Percentiles rank a stretch among this genome's conserved stretches.
Evolutionary conservation across 495 filamentous ascomycete genomes (phyloP).

Genomic region (Diplogelasinospora grovesii): DNA sequence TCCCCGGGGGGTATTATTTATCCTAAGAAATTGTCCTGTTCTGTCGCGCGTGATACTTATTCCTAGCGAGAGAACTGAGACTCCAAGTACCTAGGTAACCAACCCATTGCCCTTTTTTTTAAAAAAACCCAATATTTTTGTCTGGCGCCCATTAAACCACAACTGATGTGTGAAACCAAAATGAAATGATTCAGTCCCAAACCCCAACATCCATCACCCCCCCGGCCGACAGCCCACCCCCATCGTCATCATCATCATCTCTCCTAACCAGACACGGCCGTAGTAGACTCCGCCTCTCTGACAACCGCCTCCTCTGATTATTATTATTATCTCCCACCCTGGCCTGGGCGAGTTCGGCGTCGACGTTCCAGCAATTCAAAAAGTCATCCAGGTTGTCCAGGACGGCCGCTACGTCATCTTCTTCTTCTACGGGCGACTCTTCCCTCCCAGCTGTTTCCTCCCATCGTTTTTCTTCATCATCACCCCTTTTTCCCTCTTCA

Average conservation of each 20-base stretch:
- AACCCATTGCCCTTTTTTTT: too few species aligned
- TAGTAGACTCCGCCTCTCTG: not conserved
- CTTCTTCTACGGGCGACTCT: not conserved
- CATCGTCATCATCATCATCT: not conserved
- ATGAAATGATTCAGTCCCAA: constrained; percentile 22
- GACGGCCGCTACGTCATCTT: constrained; percentile 37
- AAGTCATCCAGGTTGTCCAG: constrained; percentile 38
- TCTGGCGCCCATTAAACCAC: too few species aligned
- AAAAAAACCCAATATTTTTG: too few species aligned
- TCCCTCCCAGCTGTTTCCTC: constrained; percentile 9
- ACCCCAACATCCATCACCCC: constrained; percentile 13
- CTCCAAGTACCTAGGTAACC: too few species aligned
- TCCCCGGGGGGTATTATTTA: too few species aligned
- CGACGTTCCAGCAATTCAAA: constrained; percentile 33
- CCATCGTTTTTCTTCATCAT: not conserved
- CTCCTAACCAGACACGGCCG: not conserved
- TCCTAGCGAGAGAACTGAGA: too few species aligned
- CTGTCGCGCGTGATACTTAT: too few species aligned
- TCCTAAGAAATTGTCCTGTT: too few species aligned
- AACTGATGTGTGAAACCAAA: too few species aligned
- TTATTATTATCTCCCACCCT: constrained; percentile 10
- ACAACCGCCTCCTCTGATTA: not conserved
- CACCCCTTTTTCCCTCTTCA: too few species aligned
- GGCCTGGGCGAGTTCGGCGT: constrained; percentile 29
- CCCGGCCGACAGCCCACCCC: too few species aligned